Evolutionary conservation across 2,329 filamentous ascomycete genomes (phyloP), one percentile per base, ranked within the genome.

Genomic region (Curvularia sp.): DNA sequence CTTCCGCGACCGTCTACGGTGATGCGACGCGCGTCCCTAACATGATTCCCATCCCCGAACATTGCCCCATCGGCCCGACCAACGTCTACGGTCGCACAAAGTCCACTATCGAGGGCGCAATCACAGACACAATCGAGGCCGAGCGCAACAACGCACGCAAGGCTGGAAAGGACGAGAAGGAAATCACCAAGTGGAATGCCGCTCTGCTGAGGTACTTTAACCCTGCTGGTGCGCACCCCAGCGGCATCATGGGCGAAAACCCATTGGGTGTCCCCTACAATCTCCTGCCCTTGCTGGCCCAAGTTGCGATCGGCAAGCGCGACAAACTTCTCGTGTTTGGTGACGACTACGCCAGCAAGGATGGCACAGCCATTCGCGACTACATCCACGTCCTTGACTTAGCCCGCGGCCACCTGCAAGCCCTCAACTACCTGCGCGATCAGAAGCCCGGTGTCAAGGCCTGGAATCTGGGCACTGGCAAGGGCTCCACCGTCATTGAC

Each of bases 61-160:
- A 91, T 79, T 99, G 95, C 85, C 95, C 96, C 60, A 92, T 96
- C 63, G 94, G 93, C 51, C 92, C 95, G 13, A 99, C 95, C 68
- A 99, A 98, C 84, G 93, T 94, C 26, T 99, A 99, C 80, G 96
- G 95, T 64, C 92, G 92, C 80, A 99, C 95, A 65, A 99, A 99
- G 84, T 89, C 91, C 73, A 91, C 89, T 68, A 93, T 97, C 63
- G 95, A 99, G 84, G 86, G 84, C 67, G 89, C 97, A 79, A 97
- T 99, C 77, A 93, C 89, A 68, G 95, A 99, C 79, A 88, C 92
- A 72, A 86, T 98, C 79, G 89, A 91, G 58, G 91, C 94, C 18
- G 89, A 97, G 83, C 89, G 94, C 70, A 90, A 86, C 78, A 93
- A 92, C 71, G 84, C 88, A 56, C 85, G 88, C 80, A 97, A 96